Base-by-base conservation (phyloP, 805 yeast genomes). In the Kluyveromyces nonfermentans region DNA sequence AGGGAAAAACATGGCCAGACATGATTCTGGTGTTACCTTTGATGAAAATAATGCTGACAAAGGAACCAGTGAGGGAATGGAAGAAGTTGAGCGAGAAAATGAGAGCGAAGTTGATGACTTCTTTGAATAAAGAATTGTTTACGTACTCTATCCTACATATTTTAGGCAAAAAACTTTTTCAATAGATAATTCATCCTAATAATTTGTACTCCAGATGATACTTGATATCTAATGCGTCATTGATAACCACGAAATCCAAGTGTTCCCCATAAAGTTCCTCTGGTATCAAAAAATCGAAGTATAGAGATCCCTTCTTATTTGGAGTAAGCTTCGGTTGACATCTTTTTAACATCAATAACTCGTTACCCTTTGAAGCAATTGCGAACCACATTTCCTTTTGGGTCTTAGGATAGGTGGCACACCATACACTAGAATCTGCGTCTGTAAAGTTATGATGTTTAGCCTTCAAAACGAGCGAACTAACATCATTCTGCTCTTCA, bases 331-430 rank as follows among this genome's bases (percentile, higher is more conserved):
- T 69, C 2, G 93, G 93, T 20, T 84, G 80, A 4, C 87, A 82
- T 55, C 97, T 76, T 56, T 85, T 86, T 37, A 90, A 66, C 35
- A 82, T 70, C 33, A 74, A 62, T 21, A 90, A 58, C 54, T 80
- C 85, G 37, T 73, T 73, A 2, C 62, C 67, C 6, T 66, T 63
- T 21, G 64, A 63, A 48, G 79, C 77, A 39, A 90, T 74, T 8
- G 80, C 74, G 60, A 90, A 86, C 97, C 98, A 93, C 0, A 94
- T 78, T 59, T 93, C 97, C 55, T 87, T 81, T 63, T 93, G 98
- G 2, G 80, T 70, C 62, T 93, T 90, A 37, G 96, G 95, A 66
- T 85, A 93, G 53, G 75, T 77, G 2, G 94, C 90, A 45, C 89
- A 71, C 55, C 80, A 78, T 41, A 86, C 75, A 50, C 75, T 76